Evolutionary conservation across 2,329 filamentous ascomycete genomes (phyloP), one percentile per base, ranked within the genome.

Genomic region (Fusarium acutatum): DNA sequence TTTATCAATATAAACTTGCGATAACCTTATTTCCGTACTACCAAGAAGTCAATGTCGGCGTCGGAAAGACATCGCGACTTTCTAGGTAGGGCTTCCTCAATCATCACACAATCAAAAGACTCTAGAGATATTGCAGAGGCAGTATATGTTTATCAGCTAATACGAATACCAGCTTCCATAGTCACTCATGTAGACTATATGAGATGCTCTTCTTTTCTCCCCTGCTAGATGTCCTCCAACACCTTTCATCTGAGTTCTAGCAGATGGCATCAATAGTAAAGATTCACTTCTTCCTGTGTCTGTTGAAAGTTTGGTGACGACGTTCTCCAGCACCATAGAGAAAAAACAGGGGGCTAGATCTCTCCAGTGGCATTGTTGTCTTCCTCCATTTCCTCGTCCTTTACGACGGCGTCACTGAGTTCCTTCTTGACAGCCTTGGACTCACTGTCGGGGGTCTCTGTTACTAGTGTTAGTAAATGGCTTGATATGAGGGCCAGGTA

Each of bases 391-490:
- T 30, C 5, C 43, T 76, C 74, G 6, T 28, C 40, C 54, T 76
- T 77, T 65, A 77, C 46, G 24, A 44, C 26, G 6, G 60, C 24
- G 3, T 78, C 75, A 14, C 54, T 64, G 5, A 73, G 37, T 1
- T 75, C 62, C 4, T 41, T 62, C 57, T 77, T 78, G 32, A 72
- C 57, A 1, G 44, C 64, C 47, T 79, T 79, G 30, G 63, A 38
- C 4, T 67, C 52, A 9, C 66, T 62, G 61, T 75, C 74, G 9
- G 70, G 57, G 20, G 54, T 69, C 22, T 57, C 64, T 20, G 40
- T 65, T 64, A 37, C 44, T 9, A n/a, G 14, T 30, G 60, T 77
- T 11, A 77, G 62, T 40, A 24, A 26, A 40, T 8, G 14, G 15
- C 18, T 22, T 30, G 24, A 40, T 12, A n/a, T 17, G 26, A 22